Base-by-base conservation (phyloP, 2,329 filamentous ascomycete species). In the Plectosphaerella cucumerina region DNA sequence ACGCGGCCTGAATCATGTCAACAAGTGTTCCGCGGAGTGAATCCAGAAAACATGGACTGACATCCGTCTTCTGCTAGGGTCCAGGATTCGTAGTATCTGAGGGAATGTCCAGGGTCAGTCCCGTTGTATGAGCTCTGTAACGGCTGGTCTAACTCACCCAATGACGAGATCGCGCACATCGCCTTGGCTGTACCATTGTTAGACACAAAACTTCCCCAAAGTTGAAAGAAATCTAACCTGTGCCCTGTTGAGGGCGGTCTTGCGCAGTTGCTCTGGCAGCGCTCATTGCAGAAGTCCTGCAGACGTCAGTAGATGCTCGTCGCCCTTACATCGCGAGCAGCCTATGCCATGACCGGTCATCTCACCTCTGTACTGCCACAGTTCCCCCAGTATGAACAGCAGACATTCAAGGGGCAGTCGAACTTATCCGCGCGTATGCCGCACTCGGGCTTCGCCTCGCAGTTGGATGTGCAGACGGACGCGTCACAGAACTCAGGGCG, bases 381-480 rank as follows among this genome's bases (percentile, higher is more conserved):
- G 12, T 37, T 37, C 34, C 34, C 34, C 34, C 34, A 37, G 34
- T 37, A 37, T 17, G 34, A 37, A 54, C 70, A 70, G 56, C 69
- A 72, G 12, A 70, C 68, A 49, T 71, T 69, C 21, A 71, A 60
- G 3, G 68, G 68, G 50, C 69, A 71, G 34, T 37, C 34, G 12
- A 37, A 37, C 34, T 37, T 37, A 11, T 37, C 34, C 34, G 34
- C 34, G 5, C 34, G 34, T 5, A 37, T 37, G 12, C 34, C 34
- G 34, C 34, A 37, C n/a, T 37, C 34, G n/a, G 34, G 34, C 34
- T 37, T 37, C 12, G 34, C 34, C 34, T 37, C 34, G n/a, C 34
- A 37, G 34, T 37, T 37, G 34, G 34, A 37, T 5, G 34, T 37
- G 34, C 34, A 37, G 12, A 37, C 34, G 14, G 34, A 14, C n/a